Conservation (phyloP, 768 basidiomycete species). For the Paxillus rubicundulus region DNA sequence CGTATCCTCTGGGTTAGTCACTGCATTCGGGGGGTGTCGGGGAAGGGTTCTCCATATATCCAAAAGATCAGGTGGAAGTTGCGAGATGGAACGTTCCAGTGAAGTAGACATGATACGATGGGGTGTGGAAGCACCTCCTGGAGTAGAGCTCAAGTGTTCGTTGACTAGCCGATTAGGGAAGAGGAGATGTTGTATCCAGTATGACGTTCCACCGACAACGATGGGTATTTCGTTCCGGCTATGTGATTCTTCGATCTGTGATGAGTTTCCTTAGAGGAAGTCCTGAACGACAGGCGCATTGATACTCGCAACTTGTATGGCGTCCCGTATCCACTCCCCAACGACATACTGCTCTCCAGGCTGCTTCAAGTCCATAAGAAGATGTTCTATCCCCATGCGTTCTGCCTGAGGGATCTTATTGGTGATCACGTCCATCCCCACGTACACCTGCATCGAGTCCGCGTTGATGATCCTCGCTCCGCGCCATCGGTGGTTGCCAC, state of each 20-base stretch:
- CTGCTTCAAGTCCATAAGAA: conserved; percentile 82
- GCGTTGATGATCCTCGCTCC: conserved; percentile 87
- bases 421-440: conserved; percentile 88
- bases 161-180: conserved; percentile 73
- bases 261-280: conserved; percentile 4
- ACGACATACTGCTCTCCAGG: conserved; percentile 88
- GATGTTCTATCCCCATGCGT: conserved; percentile 79
- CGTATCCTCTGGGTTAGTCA: conserved; percentile 51
- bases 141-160: conserved; percentile 16
- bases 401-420: conserved; percentile 86
- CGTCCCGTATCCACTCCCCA: conserved; percentile 85
- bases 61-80: conserved; percentile 46
- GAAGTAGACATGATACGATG: conserved; percentile 30
- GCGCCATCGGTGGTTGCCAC: conserved; percentile 40
- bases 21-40: conserved; percentile 54
- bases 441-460: conserved; percentile 97
- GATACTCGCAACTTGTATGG: conserved; percentile 64
- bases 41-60: conserved; percentile 59
- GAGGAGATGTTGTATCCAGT: conserved; percentile 95
- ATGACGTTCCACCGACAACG: conserved; percentile 92
- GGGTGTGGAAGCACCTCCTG: conserved; percentile 1
- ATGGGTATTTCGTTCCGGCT: conserved; percentile 68
- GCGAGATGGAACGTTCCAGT: conserved; percentile 41
- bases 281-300: background rate
- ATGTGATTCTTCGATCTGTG: conserved; percentile 76